Percentiles rank a stretch among this genome's conserved stretches.
Evolutionary conservation across 2,329 filamentous ascomycete species (phyloP).

Genomic region (Fusarium nurragi): DNA sequence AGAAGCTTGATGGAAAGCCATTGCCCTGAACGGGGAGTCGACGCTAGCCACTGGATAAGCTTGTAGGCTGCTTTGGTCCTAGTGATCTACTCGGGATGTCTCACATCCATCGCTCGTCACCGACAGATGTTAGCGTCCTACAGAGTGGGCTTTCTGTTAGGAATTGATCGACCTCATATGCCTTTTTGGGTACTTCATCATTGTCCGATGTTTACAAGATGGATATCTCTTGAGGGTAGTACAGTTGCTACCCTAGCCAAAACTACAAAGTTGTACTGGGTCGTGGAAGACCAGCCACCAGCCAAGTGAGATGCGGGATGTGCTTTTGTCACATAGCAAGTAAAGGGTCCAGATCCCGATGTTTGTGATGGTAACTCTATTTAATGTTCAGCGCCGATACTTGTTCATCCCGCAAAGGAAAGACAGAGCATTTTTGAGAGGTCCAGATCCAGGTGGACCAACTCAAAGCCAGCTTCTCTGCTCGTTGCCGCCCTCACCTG

Average conservation of each 20-base stretch:
- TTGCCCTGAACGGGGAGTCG: background rate
- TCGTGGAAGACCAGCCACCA: background rate
- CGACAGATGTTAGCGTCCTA: background rate
- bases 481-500: background rate
- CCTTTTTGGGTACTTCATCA: too few species aligned
- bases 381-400: background rate
- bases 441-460: background rate
- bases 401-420: background rate
- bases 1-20: slow-evolving; percentile 7
- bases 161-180: background rate
- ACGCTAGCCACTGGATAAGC: accelerated
- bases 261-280: too few species aligned
- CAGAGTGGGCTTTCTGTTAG: background rate
- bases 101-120: background rate
- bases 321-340: background rate
- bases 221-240: background rate
- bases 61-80: background rate
- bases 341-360: background rate
- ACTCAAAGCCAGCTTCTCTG: background rate
- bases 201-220: accelerated
- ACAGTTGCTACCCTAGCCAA: too few species aligned
- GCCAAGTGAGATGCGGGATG: too few species aligned
- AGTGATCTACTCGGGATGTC: background rate
- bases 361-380: background rate
- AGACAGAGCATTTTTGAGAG: too few species aligned